Base-by-base conservation (phyloP, 306 rosid species). In the Hippophae tibetana region DNA sequence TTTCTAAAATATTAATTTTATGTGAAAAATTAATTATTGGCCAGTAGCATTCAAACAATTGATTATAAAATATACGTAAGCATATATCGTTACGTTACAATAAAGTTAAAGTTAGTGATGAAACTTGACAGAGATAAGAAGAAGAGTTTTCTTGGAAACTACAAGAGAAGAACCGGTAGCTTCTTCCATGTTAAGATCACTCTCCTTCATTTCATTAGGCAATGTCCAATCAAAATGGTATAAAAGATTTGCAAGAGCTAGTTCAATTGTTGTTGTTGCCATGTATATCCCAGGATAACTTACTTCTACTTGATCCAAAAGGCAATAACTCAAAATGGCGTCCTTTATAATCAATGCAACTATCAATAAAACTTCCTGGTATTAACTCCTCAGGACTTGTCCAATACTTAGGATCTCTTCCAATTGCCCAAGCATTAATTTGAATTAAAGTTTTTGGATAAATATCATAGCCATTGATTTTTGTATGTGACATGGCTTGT, bases 151-250 rank as follows among this genome's bases (percentile, higher is more conserved):
- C 64, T 76, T 84, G 10, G 56, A 14, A 25, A 68, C 13, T 5
- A 81, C 67, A 9, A 79, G 56, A 1, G 67, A n/a, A 23, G 47
- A 13, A 41, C 79, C 82, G 13, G 27, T 7, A 2, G 45, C 8
- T 63, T 84, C 87, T 62, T 81, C 83, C 87, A 74, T 76, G 9
- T 60, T 54, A 47, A 73, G 18, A 3, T 82, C 78, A 48, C 76
- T 57, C 26, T 60, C 74, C 54, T 56, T 60, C 65, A 68, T 56
- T 12, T 82, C 84, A 18, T 8, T 7, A 0, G 72, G 80, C 54
- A 78, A 42, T 26, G 70, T 58, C 81, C 81, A 82, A 1, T 82
- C 69, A 71, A 82, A 75, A 27, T 12, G 52, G 56, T 48, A 60
- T 42, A 82, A 43, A 8, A 82, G 70, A 66, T 79, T 79, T 6